These are phyloP conservation scores for Monosporozyma aquatica DNA, from an alignment of 805 yeast species.

Conservation along the genomic window DNA sequence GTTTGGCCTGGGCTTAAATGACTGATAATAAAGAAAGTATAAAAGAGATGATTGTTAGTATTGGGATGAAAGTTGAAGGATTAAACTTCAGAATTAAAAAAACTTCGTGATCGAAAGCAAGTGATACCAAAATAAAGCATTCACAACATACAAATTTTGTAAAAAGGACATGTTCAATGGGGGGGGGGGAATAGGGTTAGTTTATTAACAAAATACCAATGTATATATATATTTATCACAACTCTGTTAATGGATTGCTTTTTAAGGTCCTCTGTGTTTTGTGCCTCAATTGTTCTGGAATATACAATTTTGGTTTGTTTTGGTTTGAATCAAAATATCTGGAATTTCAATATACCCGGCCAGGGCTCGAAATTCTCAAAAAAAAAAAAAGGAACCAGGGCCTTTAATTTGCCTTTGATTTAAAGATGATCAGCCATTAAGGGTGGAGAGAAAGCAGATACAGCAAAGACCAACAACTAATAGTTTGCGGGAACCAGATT, in stretches of 20 bases:
- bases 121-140: background rate
- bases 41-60: background rate
- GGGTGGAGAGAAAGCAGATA: background rate
- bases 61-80: no score
- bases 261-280: background rate
- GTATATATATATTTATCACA: no score
- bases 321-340: background rate
- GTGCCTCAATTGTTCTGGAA: no score
- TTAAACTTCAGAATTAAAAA: no score
- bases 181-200: no score
- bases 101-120: background rate
- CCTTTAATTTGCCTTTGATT: no score
- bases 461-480: no score
- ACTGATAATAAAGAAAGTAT: conserved; percentile 11
- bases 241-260: no score
- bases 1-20: conserved; percentile 40
- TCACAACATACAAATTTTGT: conserved; percentile 24
- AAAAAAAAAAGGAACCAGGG: background rate
- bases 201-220: no score
- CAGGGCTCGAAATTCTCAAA: background rate
- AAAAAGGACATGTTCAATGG: conserved; percentile 19
- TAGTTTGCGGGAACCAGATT: no score
- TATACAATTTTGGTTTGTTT: conserved; percentile 2
- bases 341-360: background rate
- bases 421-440: background rate